These are phyloP conservation scores for Globisporangium carolinianum DNA, from an alignment of 352 stramenopile species.

Conservation along the genomic window DNA sequence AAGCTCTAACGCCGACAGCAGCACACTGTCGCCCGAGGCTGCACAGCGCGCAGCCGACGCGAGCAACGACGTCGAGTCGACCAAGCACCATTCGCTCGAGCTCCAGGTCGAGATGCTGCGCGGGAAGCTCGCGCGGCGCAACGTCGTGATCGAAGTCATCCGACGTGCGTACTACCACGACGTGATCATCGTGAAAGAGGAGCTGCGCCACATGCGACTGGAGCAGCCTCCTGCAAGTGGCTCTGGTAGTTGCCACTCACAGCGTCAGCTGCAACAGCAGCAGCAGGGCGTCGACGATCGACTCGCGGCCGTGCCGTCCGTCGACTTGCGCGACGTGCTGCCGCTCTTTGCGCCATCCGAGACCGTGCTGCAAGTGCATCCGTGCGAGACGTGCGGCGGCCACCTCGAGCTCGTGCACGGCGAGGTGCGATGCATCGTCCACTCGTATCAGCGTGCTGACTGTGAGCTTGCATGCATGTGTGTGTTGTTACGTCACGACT, in stretches of 20 bases:
- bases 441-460: neutral
- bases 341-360: slow-evolving; percentile 69
- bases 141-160: slow-evolving; percentile 70
- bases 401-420: slow-evolving; percentile 75
- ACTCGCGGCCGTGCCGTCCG: slow-evolving; percentile 55
- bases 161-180: slow-evolving; percentile 76
- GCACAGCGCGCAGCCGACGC: slow-evolving; percentile 1
- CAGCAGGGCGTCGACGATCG: slow-evolving; percentile 19
- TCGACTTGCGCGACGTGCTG: slow-evolving; percentile 61
- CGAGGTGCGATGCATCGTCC: slow-evolving; percentile 27
- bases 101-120: slow-evolving; percentile 62
- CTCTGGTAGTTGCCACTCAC: neutral
- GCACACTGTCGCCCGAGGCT: neutral
- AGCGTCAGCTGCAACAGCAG: slow-evolving; percentile 2
- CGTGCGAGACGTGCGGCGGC: slow-evolving; percentile 63
- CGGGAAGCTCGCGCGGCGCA: slow-evolving; percentile 57
- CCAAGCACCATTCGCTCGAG: slow-evolving; percentile 25
- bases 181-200: slow-evolving; percentile 79
- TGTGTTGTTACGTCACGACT: neutral
- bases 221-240: neutral
- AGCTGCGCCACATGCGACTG: slow-evolving; percentile 33
- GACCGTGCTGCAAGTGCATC: slow-evolving; percentile 65
- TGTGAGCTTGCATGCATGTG: neutral
- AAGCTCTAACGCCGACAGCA: neutral
- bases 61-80: slow-evolving; percentile 22